phyloP scores from a whole-genome alignment of 495 filamentous ascomycete species.

The Neurospora tetrasperma region DNA sequence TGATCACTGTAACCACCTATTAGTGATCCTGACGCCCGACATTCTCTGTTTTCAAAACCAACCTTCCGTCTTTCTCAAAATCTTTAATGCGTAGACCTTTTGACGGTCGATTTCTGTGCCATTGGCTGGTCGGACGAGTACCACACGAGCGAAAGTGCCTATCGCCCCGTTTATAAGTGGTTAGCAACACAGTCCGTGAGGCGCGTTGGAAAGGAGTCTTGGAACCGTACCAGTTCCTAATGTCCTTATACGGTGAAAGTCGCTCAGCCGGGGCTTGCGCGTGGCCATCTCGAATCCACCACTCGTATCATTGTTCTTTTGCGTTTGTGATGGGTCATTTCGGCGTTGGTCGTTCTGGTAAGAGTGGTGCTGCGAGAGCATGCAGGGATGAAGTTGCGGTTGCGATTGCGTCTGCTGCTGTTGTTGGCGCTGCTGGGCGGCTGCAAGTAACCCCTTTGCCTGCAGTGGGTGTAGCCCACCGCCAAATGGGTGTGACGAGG shows the following conservation, averaged over 20 bases:
- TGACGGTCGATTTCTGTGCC: constrained; percentile 43
- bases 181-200: constrained; percentile 23
- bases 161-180: constrained; percentile 6
- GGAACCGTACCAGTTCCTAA: constrained; percentile 65
- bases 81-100: constrained; percentile 87
- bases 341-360: not conserved
- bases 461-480: constrained; percentile 24
- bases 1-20: constrained; percentile 55
- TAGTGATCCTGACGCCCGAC: constrained; percentile 32
- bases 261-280: constrained; percentile 39
- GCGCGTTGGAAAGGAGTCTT: constrained; percentile 4
- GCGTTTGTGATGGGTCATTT: not conserved
- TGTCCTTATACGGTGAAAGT: constrained; percentile 82
- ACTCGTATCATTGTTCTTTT: not conserved
- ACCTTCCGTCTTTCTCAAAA: constrained; percentile 75
- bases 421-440: constrained; percentile 9
- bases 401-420: constrained; percentile 15
- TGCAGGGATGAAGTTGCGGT: constrained; percentile 4
- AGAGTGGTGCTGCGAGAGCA: not conserved
- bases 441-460: constrained; percentile 14
- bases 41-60: not conserved
- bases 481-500: constrained; percentile 18
- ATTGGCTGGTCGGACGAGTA: constrained; percentile 60
- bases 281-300: constrained; percentile 14
- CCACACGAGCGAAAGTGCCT: constrained; percentile 96